phyloP scores from a whole-genome alignment of 441 rosid genomes.

The Erodium trifolium region DNA sequence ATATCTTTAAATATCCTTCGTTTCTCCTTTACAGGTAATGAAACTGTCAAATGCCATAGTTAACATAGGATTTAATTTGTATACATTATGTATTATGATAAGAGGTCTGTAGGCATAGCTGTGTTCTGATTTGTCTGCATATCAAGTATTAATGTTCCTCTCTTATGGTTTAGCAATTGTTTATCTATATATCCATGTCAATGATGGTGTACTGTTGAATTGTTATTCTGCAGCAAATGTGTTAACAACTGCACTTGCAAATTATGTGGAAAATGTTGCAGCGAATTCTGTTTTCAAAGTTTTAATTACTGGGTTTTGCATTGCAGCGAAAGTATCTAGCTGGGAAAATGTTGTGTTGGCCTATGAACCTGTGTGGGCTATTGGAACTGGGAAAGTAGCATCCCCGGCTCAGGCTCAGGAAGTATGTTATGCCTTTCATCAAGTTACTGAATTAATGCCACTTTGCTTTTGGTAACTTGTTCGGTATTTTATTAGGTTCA shows the following conservation, averaged over 20 bases:
- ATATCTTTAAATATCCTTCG: neutral
- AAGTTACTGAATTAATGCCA: neutral
- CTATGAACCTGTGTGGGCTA: slow-evolving; percentile 76
- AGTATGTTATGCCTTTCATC: slow-evolving; percentile 28
- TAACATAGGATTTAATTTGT: neutral
- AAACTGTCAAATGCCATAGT: neutral
- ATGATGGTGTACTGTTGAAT: neutral
- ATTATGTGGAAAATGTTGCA: neutral
- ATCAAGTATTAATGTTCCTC: neutral
- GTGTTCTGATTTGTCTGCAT: neutral
- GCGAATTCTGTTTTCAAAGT: neutral
- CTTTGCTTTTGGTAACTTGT: neutral
- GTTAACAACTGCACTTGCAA: neutral
- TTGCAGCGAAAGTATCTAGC: slow-evolving; percentile 34
- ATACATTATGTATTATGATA: neutral
- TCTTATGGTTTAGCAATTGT: neutral
- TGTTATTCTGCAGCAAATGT: neutral
- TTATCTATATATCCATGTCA: neutral
- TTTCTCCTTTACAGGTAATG: neutral
- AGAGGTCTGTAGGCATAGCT: neutral
- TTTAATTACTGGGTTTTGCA: neutral
- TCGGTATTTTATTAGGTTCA: neutral
- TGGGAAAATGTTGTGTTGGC: slow-evolving; percentile 59
- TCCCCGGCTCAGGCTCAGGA: slow-evolving; percentile 67
- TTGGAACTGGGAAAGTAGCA: slow-evolving; percentile 74